A percentile compares a stretch with the other conserved stretches of the same genome.
phyloP scores from a whole-genome alignment of 2,329 filamentous ascomycete genomes.

The Cyphellophora attinorum region DNA sequence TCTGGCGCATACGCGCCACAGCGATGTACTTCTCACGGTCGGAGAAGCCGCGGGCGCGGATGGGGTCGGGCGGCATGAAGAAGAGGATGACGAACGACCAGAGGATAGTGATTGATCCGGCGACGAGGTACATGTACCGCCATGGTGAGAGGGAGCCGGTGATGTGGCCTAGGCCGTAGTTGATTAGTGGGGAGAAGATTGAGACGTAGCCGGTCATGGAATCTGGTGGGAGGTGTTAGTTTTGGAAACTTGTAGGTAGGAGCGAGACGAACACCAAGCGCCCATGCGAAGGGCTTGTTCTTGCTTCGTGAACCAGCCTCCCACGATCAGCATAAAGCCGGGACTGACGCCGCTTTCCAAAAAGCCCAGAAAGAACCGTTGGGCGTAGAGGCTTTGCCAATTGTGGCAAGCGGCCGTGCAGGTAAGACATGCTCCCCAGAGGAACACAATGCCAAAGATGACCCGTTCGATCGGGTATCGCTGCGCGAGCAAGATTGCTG shows the following conservation, averaged over 20 bases:
- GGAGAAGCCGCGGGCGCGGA: slow-evolving; percentile 59
- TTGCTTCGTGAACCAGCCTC: slow-evolving; percentile 53
- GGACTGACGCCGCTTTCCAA: slow-evolving; percentile 57
- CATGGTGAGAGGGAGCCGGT: slow-evolving; percentile 45
- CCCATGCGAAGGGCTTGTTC: slow-evolving; percentile 57
- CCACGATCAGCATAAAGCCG: slow-evolving; percentile 54
- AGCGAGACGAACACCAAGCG: slow-evolving; percentile 1
- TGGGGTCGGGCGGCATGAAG: slow-evolving; percentile 55
- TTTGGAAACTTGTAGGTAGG: slow-evolving; percentile 22
- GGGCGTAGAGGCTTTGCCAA: slow-evolving; percentile 53
- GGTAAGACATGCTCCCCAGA: slow-evolving; percentile 60
- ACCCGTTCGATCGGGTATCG: slow-evolving; percentile 55
- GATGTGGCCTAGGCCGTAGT: slow-evolving; percentile 60
- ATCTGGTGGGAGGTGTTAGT: too few species aligned
- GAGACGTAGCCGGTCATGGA: slow-evolving; percentile 32
- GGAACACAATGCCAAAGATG: slow-evolving; percentile 51
- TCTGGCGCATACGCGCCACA: slow-evolving; percentile 40
- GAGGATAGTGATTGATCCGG: slow-evolving; percentile 52
- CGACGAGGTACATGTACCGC: slow-evolving; percentile 63
- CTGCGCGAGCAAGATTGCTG: slow-evolving; percentile 61
- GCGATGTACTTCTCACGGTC: slow-evolving; percentile 42
- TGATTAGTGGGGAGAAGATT: slow-evolving; percentile 43
- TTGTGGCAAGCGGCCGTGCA: slow-evolving; percentile 56
- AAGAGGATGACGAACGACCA: slow-evolving; percentile 50
- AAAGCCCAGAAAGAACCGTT: slow-evolving; percentile 55